Percentiles rank a stretch among this genome's conserved stretches.
Evolutionary conservation across 345 rosid species (phyloP).

Genomic region (Mercurialis annua): DNA sequence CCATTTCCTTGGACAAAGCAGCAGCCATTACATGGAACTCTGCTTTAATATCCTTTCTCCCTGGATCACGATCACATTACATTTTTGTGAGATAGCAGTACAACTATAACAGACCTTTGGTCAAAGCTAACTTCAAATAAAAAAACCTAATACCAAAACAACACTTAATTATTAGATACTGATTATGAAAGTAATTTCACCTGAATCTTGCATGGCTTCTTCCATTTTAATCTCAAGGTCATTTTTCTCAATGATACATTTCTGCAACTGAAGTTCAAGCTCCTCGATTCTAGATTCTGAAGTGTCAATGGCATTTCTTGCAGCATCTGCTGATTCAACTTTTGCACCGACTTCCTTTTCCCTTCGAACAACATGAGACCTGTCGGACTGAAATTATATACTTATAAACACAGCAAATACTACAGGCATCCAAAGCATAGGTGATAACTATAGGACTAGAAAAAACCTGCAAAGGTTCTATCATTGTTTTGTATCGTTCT

Average conservation of each 20-base stretch:
- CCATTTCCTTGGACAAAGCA: constrained; percentile 91
- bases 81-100: constrained; percentile 18
- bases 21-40: constrained; percentile 88
- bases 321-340: constrained; percentile 62
- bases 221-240: constrained; percentile 79
- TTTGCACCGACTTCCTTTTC: constrained; percentile 72
- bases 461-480: constrained; percentile 70
- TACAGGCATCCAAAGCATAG: constrained; percentile 18
- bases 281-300: constrained; percentile 59
- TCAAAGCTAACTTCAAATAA: background rate
- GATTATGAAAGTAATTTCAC: constrained; percentile 13
- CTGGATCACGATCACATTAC: constrained; percentile 42
- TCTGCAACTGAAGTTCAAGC: constrained; percentile 70
- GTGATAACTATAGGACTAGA: constrained; percentile 19
- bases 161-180: too few species aligned
- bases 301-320: constrained; percentile 42
- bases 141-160: too few species aligned
- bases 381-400: constrained; percentile 61
- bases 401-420: constrained; percentile 22
- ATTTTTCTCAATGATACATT: constrained; percentile 74
- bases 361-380: constrained; percentile 63
- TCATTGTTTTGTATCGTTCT: constrained; percentile 59
- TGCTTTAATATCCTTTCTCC: constrained; percentile 75
- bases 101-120: constrained; percentile 10
- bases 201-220: constrained; percentile 84